Percentiles rank a stretch among this genome's conserved stretches.
phyloP scores from a whole-genome alignment of 73 alveolate species.

The Paramecium pentaurelia region DNA sequence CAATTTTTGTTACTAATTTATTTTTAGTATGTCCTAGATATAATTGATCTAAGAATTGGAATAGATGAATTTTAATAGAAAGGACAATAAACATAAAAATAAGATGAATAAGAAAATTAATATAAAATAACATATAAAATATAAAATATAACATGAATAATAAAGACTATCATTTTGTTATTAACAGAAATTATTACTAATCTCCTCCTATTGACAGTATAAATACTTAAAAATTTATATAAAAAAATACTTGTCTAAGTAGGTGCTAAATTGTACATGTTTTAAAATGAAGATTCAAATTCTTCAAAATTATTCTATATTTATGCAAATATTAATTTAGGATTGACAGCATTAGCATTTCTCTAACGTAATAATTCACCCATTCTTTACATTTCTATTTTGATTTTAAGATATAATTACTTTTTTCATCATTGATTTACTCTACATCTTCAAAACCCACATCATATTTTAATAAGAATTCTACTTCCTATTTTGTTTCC shows the following conservation, averaged over 20 bases:
- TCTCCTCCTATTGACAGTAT: background rate
- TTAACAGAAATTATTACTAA: background rate
- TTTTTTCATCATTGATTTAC: background rate
- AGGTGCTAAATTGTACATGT: background rate
- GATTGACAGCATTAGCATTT: conserved; percentile 10
- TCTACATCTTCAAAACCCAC: conserved; percentile 34
- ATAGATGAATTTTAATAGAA: background rate
- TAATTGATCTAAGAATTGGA: background rate
- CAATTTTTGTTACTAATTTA: background rate
- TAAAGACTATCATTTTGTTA: background rate
- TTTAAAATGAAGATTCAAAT: background rate
- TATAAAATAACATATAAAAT: background rate
- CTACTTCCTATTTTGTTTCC: background rate
- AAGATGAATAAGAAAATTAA: background rate
- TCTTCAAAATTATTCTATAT: background rate
- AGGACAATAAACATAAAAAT: background rate
- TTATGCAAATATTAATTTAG: background rate
- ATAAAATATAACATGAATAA: background rate
- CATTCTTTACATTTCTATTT: background rate
- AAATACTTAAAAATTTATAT: background rate
- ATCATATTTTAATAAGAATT: background rate
- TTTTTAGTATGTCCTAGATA: background rate
- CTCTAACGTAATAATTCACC: background rate
- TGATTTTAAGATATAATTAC: background rate
- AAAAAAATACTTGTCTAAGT: background rate